These are phyloP conservation scores for Spergularia marina DNA, from an alignment of 148 eudicot species.

Conservation along the genomic window DNA sequence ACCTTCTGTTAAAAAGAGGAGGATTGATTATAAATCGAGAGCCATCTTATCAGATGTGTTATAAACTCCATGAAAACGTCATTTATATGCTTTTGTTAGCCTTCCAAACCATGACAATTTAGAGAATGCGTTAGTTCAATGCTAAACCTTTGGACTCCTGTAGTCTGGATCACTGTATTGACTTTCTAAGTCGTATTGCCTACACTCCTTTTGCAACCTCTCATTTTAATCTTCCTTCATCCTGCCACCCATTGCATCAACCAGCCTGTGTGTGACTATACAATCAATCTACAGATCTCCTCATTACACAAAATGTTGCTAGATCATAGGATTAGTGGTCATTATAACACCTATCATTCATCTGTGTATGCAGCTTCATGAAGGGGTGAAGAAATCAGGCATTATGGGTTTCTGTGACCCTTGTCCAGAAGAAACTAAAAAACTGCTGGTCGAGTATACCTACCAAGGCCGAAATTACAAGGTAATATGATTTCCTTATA, in stretches of 20 bases:
- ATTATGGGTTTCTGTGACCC: slow-evolving; percentile 99
- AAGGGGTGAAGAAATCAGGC: slow-evolving; percentile 94
- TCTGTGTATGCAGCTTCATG: slow-evolving; percentile 63
- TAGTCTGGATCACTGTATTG: too few species aligned
- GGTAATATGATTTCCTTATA: slow-evolving; percentile 36
- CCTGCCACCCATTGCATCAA: not conserved
- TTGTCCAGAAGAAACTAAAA: slow-evolving; percentile 85
- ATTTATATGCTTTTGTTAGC: too few species aligned
- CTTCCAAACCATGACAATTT: too few species aligned
- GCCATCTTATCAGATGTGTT: too few species aligned
- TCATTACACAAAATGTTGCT: not conserved
- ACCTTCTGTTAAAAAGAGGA: too few species aligned
- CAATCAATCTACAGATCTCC: not conserved
- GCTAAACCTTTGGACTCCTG: too few species aligned
- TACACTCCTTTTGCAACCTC: not conserved
- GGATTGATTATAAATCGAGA: too few species aligned
- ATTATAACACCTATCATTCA: not conserved
- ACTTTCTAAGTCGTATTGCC: too few species aligned
- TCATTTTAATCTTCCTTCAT: not conserved
- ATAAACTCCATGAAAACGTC: too few species aligned
- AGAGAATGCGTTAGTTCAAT: too few species aligned
- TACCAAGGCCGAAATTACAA: slow-evolving; percentile 43
- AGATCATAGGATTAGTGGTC: not conserved
- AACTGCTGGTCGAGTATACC: slow-evolving; percentile 63
- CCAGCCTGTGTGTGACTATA: not conserved